Conservation (phyloP, 2,329 filamentous ascomycete genomes). For the Dendryphion nanum region DNA sequence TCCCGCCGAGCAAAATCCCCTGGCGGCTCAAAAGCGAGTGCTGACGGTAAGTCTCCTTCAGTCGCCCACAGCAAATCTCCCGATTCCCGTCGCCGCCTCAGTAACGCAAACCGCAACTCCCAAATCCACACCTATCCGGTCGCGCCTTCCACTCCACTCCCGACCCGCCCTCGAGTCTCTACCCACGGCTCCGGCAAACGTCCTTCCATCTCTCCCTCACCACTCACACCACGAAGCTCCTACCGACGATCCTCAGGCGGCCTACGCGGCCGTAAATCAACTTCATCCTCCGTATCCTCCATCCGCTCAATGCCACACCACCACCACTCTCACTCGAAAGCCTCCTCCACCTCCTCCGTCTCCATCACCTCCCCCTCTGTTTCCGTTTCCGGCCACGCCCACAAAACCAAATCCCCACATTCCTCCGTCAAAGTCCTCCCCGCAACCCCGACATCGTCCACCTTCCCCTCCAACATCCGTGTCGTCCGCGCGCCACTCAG, state of each 20-base stretch:
- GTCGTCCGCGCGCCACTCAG: slow-evolving; percentile 65
- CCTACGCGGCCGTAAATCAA: slow-evolving; percentile 88
- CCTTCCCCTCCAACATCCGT: slow-evolving; percentile 83
- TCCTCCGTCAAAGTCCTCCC: slow-evolving; percentile 91
- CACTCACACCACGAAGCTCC: slow-evolving; percentile 82
- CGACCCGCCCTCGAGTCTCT: slow-evolving; percentile 43
- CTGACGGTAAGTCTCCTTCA: slow-evolving; percentile 34
- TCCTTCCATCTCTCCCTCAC: slow-evolving; percentile 81
- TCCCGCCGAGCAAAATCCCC: slow-evolving; percentile 36
- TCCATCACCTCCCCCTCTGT: slow-evolving; percentile 55
- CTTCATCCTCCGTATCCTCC: slow-evolving; percentile 90
- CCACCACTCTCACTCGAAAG: slow-evolving; percentile 87
- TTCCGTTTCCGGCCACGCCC: slow-evolving; percentile 57
- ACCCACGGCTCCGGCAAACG: slow-evolving; percentile 49
- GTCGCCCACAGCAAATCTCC: slow-evolving; percentile 23
- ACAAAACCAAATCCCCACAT: slow-evolving; percentile 73
- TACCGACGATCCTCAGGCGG: slow-evolving; percentile 81
- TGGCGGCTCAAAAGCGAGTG: slow-evolving; percentile 33
- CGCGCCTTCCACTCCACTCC: slow-evolving; percentile 37
- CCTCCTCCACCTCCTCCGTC: slow-evolving; percentile 82
- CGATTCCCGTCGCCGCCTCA: slow-evolving; percentile 34
- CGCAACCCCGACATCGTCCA: slow-evolving; percentile 70
- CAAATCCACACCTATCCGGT: slow-evolving; percentile 37
- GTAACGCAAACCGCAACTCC: slow-evolving; percentile 34
- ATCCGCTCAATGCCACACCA: slow-evolving; percentile 77